Evolutionary conservation across 306 rosid species (phyloP).

Genomic region (Trifolium pratense): DNA sequence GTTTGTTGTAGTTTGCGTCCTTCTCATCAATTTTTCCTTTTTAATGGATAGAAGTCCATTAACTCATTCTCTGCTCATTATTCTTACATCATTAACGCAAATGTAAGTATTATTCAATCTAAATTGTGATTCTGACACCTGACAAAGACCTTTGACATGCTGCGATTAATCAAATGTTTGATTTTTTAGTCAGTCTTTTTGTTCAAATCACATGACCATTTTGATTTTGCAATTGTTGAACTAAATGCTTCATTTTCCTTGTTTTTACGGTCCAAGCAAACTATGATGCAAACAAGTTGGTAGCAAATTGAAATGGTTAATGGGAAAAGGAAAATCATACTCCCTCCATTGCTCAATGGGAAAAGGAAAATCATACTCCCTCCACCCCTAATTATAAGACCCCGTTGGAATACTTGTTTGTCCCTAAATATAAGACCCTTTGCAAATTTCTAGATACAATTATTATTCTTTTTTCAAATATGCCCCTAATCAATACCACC

Average conservation of each 20-base stretch:
- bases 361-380: neutral
- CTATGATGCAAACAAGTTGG: neutral
- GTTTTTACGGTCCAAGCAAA: conserved; percentile 16
- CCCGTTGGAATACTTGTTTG: too few relatives aligned
- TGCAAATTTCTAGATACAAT: too few relatives aligned
- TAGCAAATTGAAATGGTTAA: conserved; percentile 10
- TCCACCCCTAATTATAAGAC: too few relatives aligned
- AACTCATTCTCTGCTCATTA: conserved; percentile 17
- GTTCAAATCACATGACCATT: conserved; percentile 26
- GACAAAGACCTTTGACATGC: too few relatives aligned
- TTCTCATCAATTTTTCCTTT: conserved; percentile 20
- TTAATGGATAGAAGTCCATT: neutral
- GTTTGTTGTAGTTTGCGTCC: conserved; percentile 10
- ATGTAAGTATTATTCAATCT: conserved; percentile 8
- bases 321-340: neutral
- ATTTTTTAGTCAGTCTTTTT: neutral
- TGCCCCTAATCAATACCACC: too few relatives aligned
- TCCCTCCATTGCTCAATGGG: neutral
- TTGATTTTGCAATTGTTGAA: conserved; percentile 32
- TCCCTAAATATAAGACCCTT: too few relatives aligned
- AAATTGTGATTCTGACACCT: too few relatives aligned
- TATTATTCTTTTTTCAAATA: too few relatives aligned
- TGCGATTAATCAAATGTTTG: neutral
- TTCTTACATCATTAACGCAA: conserved; percentile 1
- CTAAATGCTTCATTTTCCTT: conserved; percentile 22